Percentiles rank a stretch among this genome's conserved stretches.
phyloP scores from a whole-genome alignment of 495 filamentous ascomycete species.

The Neurospora terricola region DNA sequence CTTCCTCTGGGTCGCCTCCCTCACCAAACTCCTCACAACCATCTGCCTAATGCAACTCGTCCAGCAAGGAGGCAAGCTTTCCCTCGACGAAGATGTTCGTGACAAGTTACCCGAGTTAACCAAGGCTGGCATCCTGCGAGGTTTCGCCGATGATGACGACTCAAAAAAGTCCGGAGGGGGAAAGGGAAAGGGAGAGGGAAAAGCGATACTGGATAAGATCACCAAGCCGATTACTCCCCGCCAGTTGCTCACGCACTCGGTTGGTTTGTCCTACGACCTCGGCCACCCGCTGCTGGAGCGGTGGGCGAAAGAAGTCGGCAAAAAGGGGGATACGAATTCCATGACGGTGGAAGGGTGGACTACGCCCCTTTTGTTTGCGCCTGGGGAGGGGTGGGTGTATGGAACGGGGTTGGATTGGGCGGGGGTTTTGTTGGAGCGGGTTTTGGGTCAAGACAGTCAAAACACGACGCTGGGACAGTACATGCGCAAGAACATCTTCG shows the following conservation, averaged over 20 bases:
- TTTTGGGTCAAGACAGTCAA: background rate
- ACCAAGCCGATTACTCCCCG: constrained; percentile 16
- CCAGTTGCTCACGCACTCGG: constrained; percentile 24
- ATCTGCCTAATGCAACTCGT: constrained; percentile 17
- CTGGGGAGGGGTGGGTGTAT: constrained; percentile 24
- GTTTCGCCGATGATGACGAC: constrained; percentile 3
- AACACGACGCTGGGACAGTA: constrained; percentile 11
- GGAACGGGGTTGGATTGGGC: constrained; percentile 24
- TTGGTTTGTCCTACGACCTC: constrained; percentile 19
- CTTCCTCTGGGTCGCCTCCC: constrained; percentile 33
- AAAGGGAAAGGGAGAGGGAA: no score
- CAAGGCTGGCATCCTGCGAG: constrained; percentile 12
- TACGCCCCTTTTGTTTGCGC: constrained; percentile 18
- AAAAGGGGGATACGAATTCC: constrained; percentile 4
- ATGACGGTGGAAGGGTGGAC: constrained; percentile 20
- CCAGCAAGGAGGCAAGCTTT: constrained; percentile 11
- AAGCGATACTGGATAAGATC: constrained; percentile 20
- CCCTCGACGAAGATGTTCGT: constrained; percentile 18
- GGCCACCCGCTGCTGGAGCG: constrained; percentile 13
- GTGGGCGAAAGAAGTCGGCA: constrained; percentile 15
- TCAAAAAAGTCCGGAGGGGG: no score
- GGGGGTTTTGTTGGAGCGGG: constrained; percentile 15
- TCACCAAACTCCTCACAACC: constrained; percentile 20
- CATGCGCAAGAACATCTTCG: constrained; percentile 13
- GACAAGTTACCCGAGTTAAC: constrained; percentile 14